Conservation (phyloP, 495 filamentous ascomycete genomes). For the Neurospora hispaniola region DNA sequence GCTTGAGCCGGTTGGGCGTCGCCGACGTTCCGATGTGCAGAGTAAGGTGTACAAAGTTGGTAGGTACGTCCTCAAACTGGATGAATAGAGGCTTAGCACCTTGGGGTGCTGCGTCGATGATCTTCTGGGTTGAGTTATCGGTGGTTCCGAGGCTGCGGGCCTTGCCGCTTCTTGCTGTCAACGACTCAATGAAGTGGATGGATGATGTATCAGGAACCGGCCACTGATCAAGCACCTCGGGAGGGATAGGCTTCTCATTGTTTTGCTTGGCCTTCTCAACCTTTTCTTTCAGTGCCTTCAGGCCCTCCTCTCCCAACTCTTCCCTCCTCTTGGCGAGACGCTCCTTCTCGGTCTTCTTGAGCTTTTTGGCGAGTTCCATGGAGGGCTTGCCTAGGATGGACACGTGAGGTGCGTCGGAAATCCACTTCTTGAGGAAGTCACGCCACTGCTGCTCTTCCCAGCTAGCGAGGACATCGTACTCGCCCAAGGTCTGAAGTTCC, state of each 20-base stretch:
- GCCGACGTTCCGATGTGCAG: constrained; percentile 66
- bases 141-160: constrained; percentile 57
- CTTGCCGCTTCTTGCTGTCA: constrained; percentile 72
- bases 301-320: constrained; percentile 38
- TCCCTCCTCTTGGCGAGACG: constrained; percentile 44
- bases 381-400: constrained; percentile 84
- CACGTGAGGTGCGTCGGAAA: constrained; percentile 75
- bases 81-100: constrained; percentile 62
- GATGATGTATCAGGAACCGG: constrained; percentile 72
- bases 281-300: constrained; percentile 61
- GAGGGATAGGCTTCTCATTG: constrained; percentile 73
- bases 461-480: constrained; percentile 64
- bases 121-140: constrained; percentile 60
- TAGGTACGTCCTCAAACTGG: constrained; percentile 90
- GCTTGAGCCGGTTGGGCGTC: constrained; percentile 63
- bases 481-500: constrained; percentile 53
- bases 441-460: constrained; percentile 84
- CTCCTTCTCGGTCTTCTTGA: constrained; percentile 60
- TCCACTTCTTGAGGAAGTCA: constrained; percentile 68
- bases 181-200: constrained; percentile 87
- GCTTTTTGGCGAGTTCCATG: constrained; percentile 52
- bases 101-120: constrained; percentile 60
- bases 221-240: constrained; percentile 67
- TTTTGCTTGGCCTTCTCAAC: constrained; percentile 70
- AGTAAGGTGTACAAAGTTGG: constrained; percentile 77